Evolutionary conservation across 2,329 filamentous ascomycete species (phyloP), one percentile per base, ranked within the genome.

Genomic region (Ascochyta koolunga): DNA sequence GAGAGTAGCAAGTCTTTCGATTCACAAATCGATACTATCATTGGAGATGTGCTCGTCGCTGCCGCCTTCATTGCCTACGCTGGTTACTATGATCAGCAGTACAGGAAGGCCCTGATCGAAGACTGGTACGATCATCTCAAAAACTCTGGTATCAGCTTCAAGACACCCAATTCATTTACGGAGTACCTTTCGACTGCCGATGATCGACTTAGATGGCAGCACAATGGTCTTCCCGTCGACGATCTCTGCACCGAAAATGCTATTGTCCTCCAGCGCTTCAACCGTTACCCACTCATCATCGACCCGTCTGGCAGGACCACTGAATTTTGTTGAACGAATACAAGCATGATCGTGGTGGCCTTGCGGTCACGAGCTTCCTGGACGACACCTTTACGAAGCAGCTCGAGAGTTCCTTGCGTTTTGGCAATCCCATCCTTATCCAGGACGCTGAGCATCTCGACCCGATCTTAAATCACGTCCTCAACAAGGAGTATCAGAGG

Each of bases 401-500:
- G 73, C 82, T 99, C 15, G 95, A 99, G 78, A 98, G 93, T 70
- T 95, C 95, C 16, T 82, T 99, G 58, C 91, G 95, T 71, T 99
- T 99, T 77, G 95, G 95, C 70, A 99, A 99, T 71, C 93, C 95
- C 1, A 99, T 99, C 63, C 85, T 99, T 57, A 99, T 99, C 56
- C 95, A 99, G 76, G 95, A 99, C 74, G 96, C 95, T 1, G 96
- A 99, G 77, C 90, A 99, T 73, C 80, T 99, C 52, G 95, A 99
- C 70, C 96, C 96, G 0, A 93, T 99, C 55, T 87, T 99, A 67
- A 99, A 98, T 71, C 95, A 99, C 68, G 93, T 99, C 50, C 86
- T 99, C 76, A 99, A 99, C 80, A 99, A 99, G 76, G 95, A 99
- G 72, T 99, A 99, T 76, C 96, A 99, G 77, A 96, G 93, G 80